These are phyloP conservation scores for Calocera cornea DNA, from an alignment of 768 basidiomycete genomes.

Conservation along the genomic window DNA sequence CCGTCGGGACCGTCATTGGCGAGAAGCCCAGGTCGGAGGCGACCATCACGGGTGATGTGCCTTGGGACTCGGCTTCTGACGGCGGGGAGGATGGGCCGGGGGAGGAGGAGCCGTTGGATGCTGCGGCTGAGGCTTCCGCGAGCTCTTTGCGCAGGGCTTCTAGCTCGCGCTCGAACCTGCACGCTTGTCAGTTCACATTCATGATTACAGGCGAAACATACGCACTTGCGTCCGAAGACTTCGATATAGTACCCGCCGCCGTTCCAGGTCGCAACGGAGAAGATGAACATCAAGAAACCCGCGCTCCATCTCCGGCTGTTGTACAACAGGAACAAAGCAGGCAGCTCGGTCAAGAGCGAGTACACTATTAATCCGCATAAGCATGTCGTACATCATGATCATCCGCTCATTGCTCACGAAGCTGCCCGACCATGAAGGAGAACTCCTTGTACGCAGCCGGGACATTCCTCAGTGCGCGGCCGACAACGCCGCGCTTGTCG, in stretches of 20 bases:
- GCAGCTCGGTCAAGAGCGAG: slow-evolving; percentile 70
- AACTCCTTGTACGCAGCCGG: slow-evolving; percentile 48
- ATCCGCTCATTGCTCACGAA: slow-evolving; percentile 35
- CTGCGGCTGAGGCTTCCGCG: slow-evolving; percentile 38
- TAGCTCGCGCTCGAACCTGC: slow-evolving; percentile 81
- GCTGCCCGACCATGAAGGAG: slow-evolving; percentile 75
- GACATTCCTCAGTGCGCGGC: slow-evolving; percentile 49
- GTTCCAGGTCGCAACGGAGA: slow-evolving; percentile 87
- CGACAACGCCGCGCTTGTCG: slow-evolving; percentile 75
- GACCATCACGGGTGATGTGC: not conserved
- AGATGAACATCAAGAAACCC: slow-evolving; percentile 63
- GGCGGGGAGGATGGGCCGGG: slow-evolving; percentile 9
- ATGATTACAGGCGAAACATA: slow-evolving; percentile 15
- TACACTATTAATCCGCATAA: slow-evolving; percentile 42
- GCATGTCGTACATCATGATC: slow-evolving; percentile 8
- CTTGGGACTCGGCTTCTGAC: slow-evolving; percentile 4
- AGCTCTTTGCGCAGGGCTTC: slow-evolving; percentile 84
- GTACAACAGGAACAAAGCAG: slow-evolving; percentile 72
- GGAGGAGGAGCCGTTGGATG: slow-evolving; percentile 10
- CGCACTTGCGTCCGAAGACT: slow-evolving; percentile 90
- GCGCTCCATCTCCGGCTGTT: slow-evolving; percentile 66
- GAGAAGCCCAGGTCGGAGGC: not conserved
- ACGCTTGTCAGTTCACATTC: slow-evolving; percentile 8
- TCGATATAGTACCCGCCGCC: slow-evolving; percentile 93
- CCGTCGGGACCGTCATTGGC: not conserved